phyloP scores from a whole-genome alignment of 2,329 filamentous ascomycete genomes.

The Xylariaceae sp. region DNA sequence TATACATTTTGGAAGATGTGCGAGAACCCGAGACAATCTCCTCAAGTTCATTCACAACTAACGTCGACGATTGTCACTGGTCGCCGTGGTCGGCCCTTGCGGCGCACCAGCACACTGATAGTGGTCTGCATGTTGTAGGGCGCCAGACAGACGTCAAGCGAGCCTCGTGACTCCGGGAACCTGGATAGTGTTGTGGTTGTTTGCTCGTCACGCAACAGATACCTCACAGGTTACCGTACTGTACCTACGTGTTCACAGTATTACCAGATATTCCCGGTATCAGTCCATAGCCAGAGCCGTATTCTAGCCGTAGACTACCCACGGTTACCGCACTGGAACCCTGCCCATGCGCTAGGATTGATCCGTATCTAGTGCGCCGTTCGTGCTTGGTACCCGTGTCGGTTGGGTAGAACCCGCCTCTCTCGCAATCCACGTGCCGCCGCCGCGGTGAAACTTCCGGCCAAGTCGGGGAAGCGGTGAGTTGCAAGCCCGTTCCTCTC shows the following conservation, averaged over 20 bases:
- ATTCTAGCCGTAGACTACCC: too few relatives aligned
- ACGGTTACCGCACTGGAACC: too few relatives aligned
- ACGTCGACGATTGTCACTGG: not conserved
- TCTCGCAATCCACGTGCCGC: slow-evolving; percentile 25
- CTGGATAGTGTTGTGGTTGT: slow-evolving; percentile 1
- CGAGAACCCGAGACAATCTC: not conserved
- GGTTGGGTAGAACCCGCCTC: not conserved
- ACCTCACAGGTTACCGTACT: slow-evolving; percentile 18
- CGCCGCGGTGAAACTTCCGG: slow-evolving; percentile 26
- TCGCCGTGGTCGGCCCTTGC: not conserved
- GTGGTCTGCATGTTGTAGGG: slow-evolving; percentile 11
- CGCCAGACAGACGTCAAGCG: slow-evolving; percentile 27
- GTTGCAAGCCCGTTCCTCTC: too few relatives aligned
- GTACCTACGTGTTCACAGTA: too few relatives aligned
- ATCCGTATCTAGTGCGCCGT: not conserved
- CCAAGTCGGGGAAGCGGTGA: slow-evolving; percentile 27
- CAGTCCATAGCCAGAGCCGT: too few relatives aligned
- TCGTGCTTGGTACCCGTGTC: slow-evolving; percentile 12
- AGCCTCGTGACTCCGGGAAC: slow-evolving; percentile 27
- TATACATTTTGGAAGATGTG: slow-evolving; percentile 2
- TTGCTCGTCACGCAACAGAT: not conserved
- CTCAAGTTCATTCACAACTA: too few relatives aligned
- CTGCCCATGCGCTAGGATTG: too few relatives aligned
- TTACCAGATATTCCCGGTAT: too few relatives aligned
- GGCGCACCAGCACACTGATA: not conserved